Conservation (phyloP, 768 basidiomycete species). For the Russula griseocarnosa region DNA sequence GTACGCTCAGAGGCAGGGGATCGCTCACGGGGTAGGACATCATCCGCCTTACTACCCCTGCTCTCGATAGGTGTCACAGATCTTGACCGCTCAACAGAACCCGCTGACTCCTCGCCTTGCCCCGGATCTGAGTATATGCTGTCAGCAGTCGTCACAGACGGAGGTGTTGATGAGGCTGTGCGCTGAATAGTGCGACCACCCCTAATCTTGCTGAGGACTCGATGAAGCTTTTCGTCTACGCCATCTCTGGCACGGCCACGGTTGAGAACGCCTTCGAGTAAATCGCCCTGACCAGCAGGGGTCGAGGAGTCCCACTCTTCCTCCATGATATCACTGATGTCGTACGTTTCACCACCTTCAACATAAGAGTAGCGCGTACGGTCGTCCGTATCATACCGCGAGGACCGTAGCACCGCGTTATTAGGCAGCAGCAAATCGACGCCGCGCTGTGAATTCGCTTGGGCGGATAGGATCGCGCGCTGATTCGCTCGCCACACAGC, state of each 20-base stretch:
- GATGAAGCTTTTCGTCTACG: slow-evolving; percentile 64
- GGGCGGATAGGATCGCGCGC: slow-evolving; percentile 78
- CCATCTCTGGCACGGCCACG: slow-evolving; percentile 48
- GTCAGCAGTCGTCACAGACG: slow-evolving; percentile 30
- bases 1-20: slow-evolving; percentile 36
- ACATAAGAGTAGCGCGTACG: slow-evolving; percentile 92
- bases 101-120: slow-evolving; percentile 38
- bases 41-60: slow-evolving; percentile 14
- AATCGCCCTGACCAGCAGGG: slow-evolving; percentile 47
- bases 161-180: slow-evolving; percentile 27
- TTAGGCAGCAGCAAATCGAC: slow-evolving; percentile 86
- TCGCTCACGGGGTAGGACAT: slow-evolving; percentile 30
- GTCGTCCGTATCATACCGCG: slow-evolving; percentile 65
- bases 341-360: slow-evolving; percentile 86
- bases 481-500: slow-evolving; percentile 82
- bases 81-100: slow-evolving; percentile 28
- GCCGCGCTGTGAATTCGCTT: slow-evolving; percentile 79
- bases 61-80: slow-evolving; percentile 25
- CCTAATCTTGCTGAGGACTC: slow-evolving; percentile 72
- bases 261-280: slow-evolving; percentile 63
- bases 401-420: slow-evolving; percentile 80
- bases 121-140: slow-evolving; percentile 53
- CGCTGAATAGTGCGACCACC: slow-evolving; percentile 47
- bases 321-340: slow-evolving; percentile 91
- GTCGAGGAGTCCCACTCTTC: slow-evolving; percentile 64